Evolutionary conservation across 2,329 filamentous ascomycete genomes (phyloP).

Genomic region (Claviceps pazoutovae): DNA sequence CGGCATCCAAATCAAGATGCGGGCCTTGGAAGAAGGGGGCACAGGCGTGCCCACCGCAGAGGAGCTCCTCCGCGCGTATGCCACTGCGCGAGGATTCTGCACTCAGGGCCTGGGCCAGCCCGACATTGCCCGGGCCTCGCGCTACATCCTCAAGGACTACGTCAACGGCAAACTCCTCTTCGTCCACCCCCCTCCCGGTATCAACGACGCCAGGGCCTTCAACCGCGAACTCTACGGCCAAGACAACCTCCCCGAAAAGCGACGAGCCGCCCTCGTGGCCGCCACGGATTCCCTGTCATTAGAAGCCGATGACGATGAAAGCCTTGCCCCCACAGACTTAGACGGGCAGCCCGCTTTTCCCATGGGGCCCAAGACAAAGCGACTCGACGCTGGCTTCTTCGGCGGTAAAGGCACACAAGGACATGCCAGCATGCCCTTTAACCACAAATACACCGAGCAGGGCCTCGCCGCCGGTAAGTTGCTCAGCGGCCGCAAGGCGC

Average conservation of each 20-base stretch:
- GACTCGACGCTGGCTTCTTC: conserved; percentile 85
- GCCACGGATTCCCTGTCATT: conserved; percentile 34
- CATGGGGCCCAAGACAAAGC: conserved; percentile 58
- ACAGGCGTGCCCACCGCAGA: conserved; percentile 73
- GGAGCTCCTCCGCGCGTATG: conserved; percentile 77
- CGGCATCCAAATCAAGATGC: conserved; percentile 73
- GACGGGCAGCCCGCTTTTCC: conserved; percentile 35
- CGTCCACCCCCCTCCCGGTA: conserved; percentile 70
- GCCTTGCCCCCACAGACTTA: conserved; percentile 19
- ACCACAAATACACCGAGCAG: conserved; percentile 76
- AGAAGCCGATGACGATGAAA: conserved; percentile 14
- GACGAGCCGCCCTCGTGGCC: conserved; percentile 49
- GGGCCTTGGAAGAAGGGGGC: conserved; percentile 81
- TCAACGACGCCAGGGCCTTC: conserved; percentile 62
- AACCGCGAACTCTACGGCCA: conserved; percentile 82
- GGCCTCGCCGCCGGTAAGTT: conserved; percentile 46
- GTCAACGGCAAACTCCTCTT: conserved; percentile 91
- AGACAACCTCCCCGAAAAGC: conserved; percentile 67
- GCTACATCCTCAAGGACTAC: conserved; percentile 89
- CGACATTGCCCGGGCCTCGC: conserved; percentile 81
- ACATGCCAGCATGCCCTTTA: conserved; percentile 69
- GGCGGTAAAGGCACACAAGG: conserved; percentile 47
- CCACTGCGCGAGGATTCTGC: conserved; percentile 76
- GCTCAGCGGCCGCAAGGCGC: conserved; percentile 70
- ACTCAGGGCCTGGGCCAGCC: conserved; percentile 82